phyloP scores from a whole-genome alignment of 495 filamentous ascomycete genomes.

The Podospora bellae-mahoneyi region DNA sequence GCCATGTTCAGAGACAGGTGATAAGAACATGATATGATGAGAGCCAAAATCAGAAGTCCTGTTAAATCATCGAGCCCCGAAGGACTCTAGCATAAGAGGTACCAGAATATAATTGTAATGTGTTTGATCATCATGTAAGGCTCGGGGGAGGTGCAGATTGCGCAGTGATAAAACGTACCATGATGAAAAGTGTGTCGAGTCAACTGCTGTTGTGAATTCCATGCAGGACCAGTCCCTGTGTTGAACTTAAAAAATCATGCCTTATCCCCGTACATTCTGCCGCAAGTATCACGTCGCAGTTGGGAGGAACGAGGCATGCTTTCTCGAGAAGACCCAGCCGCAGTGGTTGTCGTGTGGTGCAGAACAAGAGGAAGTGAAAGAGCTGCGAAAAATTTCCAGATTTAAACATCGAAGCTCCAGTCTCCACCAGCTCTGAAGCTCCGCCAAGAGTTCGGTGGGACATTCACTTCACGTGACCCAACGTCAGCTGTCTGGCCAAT shows the following conservation, averaged over 20 bases:
- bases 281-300: not conserved
- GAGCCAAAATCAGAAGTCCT: constrained; percentile 54
- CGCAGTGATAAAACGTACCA: constrained; percentile 20
- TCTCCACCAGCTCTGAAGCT: not conserved
- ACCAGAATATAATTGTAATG: constrained; percentile 52
- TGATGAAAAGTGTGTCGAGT: not conserved
- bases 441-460: constrained; percentile 4
- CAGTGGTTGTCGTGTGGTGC: not conserved
- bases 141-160: constrained; percentile 1
- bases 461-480: constrained; percentile 10
- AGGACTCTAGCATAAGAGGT: constrained; percentile 62
- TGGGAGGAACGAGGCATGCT: not conserved
- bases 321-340: not conserved
- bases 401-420: constrained; percentile 13
- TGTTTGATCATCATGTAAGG: constrained; percentile 48
- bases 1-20: constrained; percentile 8
- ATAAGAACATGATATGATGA: constrained; percentile 5
- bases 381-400: constrained; percentile 14
- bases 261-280: not conserved
- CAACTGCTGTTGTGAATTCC: not conserved
- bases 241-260: not conserved
- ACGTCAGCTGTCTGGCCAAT: constrained; percentile 1
- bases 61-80: constrained; percentile 54
- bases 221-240: not conserved
- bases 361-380: constrained; percentile 7